These are phyloP conservation scores for Trametes cingulata DNA, from an alignment of 768 basidiomycete species.

Conservation along the genomic window DNA sequence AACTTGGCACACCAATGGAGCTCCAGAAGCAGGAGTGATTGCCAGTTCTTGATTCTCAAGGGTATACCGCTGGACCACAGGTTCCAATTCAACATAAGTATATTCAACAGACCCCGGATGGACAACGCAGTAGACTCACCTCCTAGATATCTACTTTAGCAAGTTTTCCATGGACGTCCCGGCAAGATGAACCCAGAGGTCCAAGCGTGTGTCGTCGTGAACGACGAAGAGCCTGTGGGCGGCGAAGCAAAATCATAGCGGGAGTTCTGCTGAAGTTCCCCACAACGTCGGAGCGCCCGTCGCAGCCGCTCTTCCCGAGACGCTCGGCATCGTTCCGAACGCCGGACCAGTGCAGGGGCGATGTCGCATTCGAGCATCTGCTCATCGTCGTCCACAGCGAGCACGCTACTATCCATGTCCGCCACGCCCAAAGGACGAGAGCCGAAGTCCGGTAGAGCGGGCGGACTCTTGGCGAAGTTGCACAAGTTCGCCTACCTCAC, in stretches of 20 bases:
- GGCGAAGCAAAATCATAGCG: neutral
- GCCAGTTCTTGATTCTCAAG: neutral
- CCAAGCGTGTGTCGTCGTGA: neutral
- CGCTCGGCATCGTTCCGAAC: neutral
- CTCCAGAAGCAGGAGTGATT: too few species aligned
- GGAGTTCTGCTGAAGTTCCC: neutral
- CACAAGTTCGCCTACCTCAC: conserved; percentile 40
- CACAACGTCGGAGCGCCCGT: conserved; percentile 7
- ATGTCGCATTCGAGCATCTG: neutral
- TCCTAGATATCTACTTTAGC: neutral
- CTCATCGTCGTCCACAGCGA: neutral
- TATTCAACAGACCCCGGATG: too few species aligned
- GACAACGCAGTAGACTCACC: neutral
- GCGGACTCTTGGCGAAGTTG: conserved; percentile 29
- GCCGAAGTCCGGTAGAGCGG: neutral
- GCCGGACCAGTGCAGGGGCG: neutral
- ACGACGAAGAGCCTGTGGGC: neutral
- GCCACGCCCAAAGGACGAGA: neutral
- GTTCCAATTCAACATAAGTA: too few species aligned
- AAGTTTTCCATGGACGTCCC: neutral
- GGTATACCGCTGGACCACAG: neutral
- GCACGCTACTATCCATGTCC: neutral
- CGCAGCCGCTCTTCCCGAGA: neutral
- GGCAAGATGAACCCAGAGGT: neutral
- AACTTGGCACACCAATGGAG: too few species aligned